These are phyloP conservation scores for Starmerella davenportii DNA, from an alignment of 805 yeast species.

Conservation along the genomic window DNA sequence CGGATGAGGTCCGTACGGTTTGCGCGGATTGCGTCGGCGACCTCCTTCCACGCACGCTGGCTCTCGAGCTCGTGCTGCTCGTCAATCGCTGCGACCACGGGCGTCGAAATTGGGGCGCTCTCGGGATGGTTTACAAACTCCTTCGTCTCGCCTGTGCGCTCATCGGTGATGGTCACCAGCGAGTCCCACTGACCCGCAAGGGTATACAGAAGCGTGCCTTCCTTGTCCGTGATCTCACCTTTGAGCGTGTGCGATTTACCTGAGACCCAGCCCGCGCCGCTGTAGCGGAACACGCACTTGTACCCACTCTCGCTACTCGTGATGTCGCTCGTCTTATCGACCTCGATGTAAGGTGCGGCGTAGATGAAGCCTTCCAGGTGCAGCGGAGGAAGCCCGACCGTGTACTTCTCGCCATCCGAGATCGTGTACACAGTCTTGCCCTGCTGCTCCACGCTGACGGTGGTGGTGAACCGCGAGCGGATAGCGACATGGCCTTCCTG, in stretches of 20 bases:
- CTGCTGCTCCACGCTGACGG: slow-evolving; percentile 72
- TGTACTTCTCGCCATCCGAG: slow-evolving; percentile 45
- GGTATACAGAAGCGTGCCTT: slow-evolving; percentile 49
- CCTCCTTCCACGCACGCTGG: slow-evolving; percentile 77
- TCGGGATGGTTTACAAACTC: slow-evolving; percentile 21
- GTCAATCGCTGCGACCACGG: slow-evolving; percentile 63
- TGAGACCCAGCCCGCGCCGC: slow-evolving; percentile 86
- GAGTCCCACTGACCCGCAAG: slow-evolving; percentile 84
- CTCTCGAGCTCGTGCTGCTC: slow-evolving; percentile 68
- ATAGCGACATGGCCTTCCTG: slow-evolving; percentile 84
- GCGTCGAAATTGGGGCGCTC: slow-evolving; percentile 29
- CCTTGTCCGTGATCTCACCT: slow-evolving; percentile 44
- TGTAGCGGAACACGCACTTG: slow-evolving; percentile 51
- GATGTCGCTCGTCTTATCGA: slow-evolving; percentile 74
- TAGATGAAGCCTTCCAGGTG: slow-evolving; percentile 86
- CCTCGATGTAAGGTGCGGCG: slow-evolving; percentile 86
- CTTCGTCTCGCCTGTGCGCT: slow-evolving; percentile 26
- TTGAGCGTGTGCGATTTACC: slow-evolving; percentile 90
- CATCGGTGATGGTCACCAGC: slow-evolving; percentile 32
- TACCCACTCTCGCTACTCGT: slow-evolving; percentile 61
- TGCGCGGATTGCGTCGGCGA: slow-evolving; percentile 65
- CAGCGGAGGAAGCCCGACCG: slow-evolving; percentile 80
- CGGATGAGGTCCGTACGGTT: slow-evolving; percentile 65
- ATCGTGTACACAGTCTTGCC: slow-evolving; percentile 64
- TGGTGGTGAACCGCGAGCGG: slow-evolving; percentile 63